Percentiles rank a stretch among this genome's conserved stretches.
Conservation (phyloP, 352 stramenopile genomes). For the Phytophthora rubi region DNA sequence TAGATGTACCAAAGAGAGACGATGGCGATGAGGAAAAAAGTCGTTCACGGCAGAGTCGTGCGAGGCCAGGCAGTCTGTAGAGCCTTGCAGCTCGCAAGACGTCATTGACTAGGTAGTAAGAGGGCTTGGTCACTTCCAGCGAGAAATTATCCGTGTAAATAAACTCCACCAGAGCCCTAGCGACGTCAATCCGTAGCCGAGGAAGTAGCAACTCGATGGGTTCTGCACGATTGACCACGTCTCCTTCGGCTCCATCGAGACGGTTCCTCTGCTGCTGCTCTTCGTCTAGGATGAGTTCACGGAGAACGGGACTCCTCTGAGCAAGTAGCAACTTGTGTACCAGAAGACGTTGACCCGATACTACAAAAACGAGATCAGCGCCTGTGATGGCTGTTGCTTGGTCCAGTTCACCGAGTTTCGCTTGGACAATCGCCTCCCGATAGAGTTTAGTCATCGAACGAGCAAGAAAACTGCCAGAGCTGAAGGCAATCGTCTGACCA, state of each 20-base stretch:
- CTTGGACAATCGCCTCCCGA: slow-evolving; percentile 17
- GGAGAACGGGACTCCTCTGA: slow-evolving; percentile 54
- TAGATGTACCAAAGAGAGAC: slow-evolving; percentile 9
- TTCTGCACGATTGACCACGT: not conserved
- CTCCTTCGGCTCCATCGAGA: slow-evolving; percentile 3
- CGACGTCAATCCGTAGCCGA: slow-evolving; percentile 58
- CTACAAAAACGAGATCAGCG: slow-evolving; percentile 57
- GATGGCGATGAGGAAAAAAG: slow-evolving; percentile 32
- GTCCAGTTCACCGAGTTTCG: not conserved
- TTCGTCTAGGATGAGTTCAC: slow-evolving; percentile 63
- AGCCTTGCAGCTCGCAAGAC: slow-evolving; percentile 55
- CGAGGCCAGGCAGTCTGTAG: slow-evolving; percentile 52
- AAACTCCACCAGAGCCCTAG: slow-evolving; percentile 64
- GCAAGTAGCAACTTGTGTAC: slow-evolving; percentile 72
- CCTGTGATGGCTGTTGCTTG: slow-evolving; percentile 4
- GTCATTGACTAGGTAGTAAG: slow-evolving; percentile 64
- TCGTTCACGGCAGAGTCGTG: slow-evolving; percentile 43
- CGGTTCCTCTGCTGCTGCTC: slow-evolving; percentile 30
- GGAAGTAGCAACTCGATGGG: slow-evolving; percentile 59
- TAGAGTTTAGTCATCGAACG: slow-evolving; percentile 49
- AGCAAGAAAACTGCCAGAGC: slow-evolving; percentile 58
- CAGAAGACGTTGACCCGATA: slow-evolving; percentile 45
- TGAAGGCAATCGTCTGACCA: slow-evolving; percentile 49
- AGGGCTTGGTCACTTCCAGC: slow-evolving; percentile 38
- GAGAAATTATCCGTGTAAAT: slow-evolving; percentile 78